A percentile compares a stretch with the other conserved stretches of the same genome.
Evolutionary conservation across 129 eudicot genomes (phyloP).

Genomic region (Lonicera japonica): DNA sequence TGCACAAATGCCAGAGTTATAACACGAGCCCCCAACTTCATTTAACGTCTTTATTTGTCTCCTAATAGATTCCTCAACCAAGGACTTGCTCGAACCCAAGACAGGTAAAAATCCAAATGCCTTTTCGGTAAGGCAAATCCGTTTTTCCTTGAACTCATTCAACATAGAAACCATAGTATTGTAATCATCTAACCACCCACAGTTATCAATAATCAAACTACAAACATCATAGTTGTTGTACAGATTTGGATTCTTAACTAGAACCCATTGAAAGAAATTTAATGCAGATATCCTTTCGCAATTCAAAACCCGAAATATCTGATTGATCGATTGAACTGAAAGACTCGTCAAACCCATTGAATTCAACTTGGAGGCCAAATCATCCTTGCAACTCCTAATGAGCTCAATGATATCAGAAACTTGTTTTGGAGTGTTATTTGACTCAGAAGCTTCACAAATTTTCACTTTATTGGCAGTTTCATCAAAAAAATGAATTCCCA

Average conservation of each 20-base stretch:
- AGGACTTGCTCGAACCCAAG: conserved; percentile 22
- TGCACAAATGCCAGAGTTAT: conserved; percentile 45
- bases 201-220: conserved; percentile 57
- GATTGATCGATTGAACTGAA: conserved; percentile 26
- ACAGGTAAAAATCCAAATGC: conserved; percentile 54
- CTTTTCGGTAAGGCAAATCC: conserved; percentile 43
- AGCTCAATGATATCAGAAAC: conserved; percentile 40
- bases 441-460: conserved; percentile 5
- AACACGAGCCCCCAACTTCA: conserved; percentile 60
- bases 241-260: conserved; percentile 22
- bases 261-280: conserved; percentile 58
- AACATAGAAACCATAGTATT: conserved; percentile 43
- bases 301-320: conserved; percentile 50
- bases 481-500: conserved; percentile 10
- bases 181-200: conserved; percentile 63
- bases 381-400: conserved; percentile 31
- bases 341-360: conserved; percentile 14
- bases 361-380: conserved; percentile 33
- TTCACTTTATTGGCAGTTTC: neutral
- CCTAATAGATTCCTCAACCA: conserved; percentile 30
- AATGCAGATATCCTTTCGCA: conserved; percentile 31
- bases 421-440: conserved; percentile 9
- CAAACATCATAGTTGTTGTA: conserved; percentile 39
- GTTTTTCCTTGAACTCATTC: conserved; percentile 28
- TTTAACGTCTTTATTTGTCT: conserved; percentile 26